A percentile compares a stretch with the other conserved stretches of the same genome.
Evolutionary conservation across 1,139 yeast species (phyloP).

Genomic region (Yamadazyma friedrichii): DNA sequence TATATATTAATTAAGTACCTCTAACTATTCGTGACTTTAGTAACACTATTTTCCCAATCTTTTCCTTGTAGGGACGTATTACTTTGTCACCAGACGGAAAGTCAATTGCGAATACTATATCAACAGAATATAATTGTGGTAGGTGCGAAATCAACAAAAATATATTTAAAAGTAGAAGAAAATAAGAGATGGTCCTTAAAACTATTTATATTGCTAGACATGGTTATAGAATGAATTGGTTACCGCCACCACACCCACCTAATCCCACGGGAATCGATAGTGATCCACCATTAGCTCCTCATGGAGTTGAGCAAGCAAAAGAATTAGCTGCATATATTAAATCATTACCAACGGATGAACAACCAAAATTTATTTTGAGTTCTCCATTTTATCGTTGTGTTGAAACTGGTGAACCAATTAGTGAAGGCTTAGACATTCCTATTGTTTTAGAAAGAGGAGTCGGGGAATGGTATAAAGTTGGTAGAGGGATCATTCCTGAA

Average conservation of each 20-base stretch:
- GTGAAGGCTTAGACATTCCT: constrained; percentile 53
- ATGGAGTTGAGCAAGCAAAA: constrained; percentile 77
- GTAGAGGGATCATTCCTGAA: constrained; percentile 50
- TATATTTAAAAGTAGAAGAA: not conserved
- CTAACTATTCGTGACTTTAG: no score
- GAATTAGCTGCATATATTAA: constrained; percentile 59
- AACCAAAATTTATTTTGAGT: constrained; percentile 62
- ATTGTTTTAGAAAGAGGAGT: constrained; percentile 69
- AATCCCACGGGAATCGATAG: constrained; percentile 80
- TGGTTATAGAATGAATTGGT: constrained; percentile 82
- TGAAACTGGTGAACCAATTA: constrained; percentile 75
- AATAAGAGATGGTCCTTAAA: constrained; percentile 36
- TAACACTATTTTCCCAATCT: no score
- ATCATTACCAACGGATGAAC: constrained; percentile 38
- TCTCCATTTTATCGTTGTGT: constrained; percentile 92
- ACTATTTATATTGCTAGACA: constrained; percentile 60
- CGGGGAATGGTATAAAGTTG: constrained; percentile 67
- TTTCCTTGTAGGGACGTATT: no score
- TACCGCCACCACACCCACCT: constrained; percentile 71
- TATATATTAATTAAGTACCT: no score
- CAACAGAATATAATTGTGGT: no score
- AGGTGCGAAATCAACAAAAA: constrained; percentile 3
- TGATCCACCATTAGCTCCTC: constrained; percentile 77
- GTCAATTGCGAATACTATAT: no score
- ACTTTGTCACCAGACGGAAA: no score